These are phyloP conservation scores for Ustilago bromivora DNA, from an alignment of 1,284 basidiomycete species.

Conservation along the genomic window DNA sequence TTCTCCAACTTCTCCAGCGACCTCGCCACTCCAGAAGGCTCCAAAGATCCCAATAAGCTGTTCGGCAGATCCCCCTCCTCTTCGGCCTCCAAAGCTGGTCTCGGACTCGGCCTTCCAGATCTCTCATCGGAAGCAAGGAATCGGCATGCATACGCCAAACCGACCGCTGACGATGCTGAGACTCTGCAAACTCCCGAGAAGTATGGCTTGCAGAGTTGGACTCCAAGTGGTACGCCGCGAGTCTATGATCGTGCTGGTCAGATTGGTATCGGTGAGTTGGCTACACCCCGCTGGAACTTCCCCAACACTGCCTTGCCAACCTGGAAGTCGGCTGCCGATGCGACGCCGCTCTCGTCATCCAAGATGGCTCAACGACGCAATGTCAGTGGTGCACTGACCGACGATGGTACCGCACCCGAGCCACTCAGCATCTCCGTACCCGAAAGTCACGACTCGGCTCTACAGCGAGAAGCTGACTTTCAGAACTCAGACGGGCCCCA, in stretches of 20 bases:
- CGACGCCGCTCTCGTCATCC: conserved; percentile 26
- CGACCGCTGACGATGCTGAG: conserved; percentile 5
- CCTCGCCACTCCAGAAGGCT: conserved; percentile 41
- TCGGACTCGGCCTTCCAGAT: conserved; percentile 56
- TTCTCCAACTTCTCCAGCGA: conserved; percentile 60
- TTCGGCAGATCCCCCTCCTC: conserved; percentile 23
- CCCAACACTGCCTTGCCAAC: conserved; percentile 28
- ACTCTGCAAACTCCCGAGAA: conserved; percentile 52
- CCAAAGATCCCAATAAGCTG: conserved; percentile 33
- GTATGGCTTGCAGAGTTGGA: conserved; percentile 23
- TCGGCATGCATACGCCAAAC: conserved; percentile 6
- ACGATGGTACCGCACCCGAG: conserved; percentile 38
- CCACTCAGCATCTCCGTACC: conserved; percentile 24
- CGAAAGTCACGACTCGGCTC: conserved; percentile 18
- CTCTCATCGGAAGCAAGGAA: conserved; percentile 18
- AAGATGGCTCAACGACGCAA: conserved; percentile 32
- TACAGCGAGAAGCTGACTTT: conserved; percentile 11
- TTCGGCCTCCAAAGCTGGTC: conserved; percentile 17
- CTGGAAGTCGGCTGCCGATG: conserved; percentile 24
- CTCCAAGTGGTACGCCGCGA: conserved; percentile 33
- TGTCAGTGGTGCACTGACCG: conserved; percentile 42
- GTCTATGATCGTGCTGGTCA: conserved; percentile 82
- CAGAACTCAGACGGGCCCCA: conserved; percentile 15
- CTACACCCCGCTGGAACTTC: conserved; percentile 88
- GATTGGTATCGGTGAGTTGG: conserved; percentile 93